Evolutionary conservation across 179 eudicot genomes (phyloP).

Genomic region (Gypsophila paniculata): DNA sequence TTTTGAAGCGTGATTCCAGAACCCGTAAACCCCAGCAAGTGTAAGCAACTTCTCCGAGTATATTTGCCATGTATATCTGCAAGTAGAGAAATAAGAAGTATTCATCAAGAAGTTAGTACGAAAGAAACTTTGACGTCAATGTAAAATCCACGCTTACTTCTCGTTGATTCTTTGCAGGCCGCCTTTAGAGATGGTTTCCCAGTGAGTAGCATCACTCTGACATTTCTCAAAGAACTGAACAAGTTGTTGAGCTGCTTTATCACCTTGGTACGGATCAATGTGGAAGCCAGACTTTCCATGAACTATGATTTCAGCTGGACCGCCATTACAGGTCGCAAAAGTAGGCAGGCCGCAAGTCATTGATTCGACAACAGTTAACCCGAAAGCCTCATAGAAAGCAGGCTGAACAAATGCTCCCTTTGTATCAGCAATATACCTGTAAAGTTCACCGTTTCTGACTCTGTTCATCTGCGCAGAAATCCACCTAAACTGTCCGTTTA

Average conservation of each 20-base stretch:
- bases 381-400: conserved; percentile 41
- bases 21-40: conserved; percentile 50
- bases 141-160: conserved; percentile 26
- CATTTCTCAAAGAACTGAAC: conserved; percentile 37
- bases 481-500: conserved; percentile 75
- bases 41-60: conserved; percentile 50
- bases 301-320: conserved; percentile 46
- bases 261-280: conserved; percentile 37
- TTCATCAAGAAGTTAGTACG: neutral
- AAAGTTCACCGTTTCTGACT: conserved; percentile 67
- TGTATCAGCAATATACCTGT: conserved; percentile 72
- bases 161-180: conserved; percentile 38
- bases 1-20: conserved; percentile 50
- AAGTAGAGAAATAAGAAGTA: neutral
- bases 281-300: conserved; percentile 40
- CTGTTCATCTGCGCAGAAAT: conserved; percentile 74
- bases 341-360: conserved; percentile 43
- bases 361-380: conserved; percentile 40
- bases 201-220: conserved; percentile 30
- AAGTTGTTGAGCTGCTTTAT: conserved; percentile 28
- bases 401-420: conserved; percentile 73
- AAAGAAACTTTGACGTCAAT: neutral
- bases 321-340: conserved; percentile 40
- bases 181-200: conserved; percentile 35
- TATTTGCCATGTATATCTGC: conserved; percentile 58